Evolutionary conservation across 805 yeast species (phyloP).

Genomic region (Kluyveromyces starmeri): DNA sequence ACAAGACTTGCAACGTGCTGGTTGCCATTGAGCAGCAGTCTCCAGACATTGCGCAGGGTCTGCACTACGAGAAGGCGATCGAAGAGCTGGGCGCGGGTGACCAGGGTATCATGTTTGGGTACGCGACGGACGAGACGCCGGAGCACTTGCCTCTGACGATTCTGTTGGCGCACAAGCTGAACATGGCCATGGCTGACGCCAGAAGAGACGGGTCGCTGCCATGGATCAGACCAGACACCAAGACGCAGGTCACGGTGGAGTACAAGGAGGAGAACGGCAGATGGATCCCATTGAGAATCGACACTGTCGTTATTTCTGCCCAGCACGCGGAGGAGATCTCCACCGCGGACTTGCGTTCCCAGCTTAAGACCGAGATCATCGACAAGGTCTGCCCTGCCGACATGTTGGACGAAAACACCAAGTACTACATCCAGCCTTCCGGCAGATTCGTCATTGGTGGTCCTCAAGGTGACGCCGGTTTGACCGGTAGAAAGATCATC

Average conservation of each 20-base stretch:
- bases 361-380: conserved; percentile 70
- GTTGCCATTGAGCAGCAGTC: conserved; percentile 99
- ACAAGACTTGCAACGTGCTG: conserved; percentile 97
- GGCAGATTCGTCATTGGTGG: conserved; percentile 99
- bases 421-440: conserved; percentile 98
- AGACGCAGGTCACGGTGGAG: conserved; percentile 98
- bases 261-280: conserved; percentile 93
- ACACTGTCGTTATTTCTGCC: conserved; percentile 94
- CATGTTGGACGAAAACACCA: conserved; percentile 87
- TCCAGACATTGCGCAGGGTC: conserved; percentile 98
- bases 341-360: conserved; percentile 82
- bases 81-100: conserved; percentile 99
- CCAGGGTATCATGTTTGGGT: conserved; percentile 99
- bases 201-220: conserved; percentile 91
- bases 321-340: conserved; percentile 96
- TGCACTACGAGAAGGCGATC: conserved; percentile 89
- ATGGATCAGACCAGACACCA: conserved; percentile 99
- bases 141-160: conserved; percentile 95
- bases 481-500: conserved; percentile 98
- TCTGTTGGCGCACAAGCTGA: conserved; percentile 88
- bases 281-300: conserved; percentile 91
- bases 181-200: conserved; percentile 93
- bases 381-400: conserved; percentile 88
- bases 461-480: conserved; percentile 99
- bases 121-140: conserved; percentile 98